Percentiles rank a stretch among this genome's conserved stretches.
phyloP scores from a whole-genome alignment of 768 basidiomycete species.

The Sporobolomyces phaffii region DNA sequence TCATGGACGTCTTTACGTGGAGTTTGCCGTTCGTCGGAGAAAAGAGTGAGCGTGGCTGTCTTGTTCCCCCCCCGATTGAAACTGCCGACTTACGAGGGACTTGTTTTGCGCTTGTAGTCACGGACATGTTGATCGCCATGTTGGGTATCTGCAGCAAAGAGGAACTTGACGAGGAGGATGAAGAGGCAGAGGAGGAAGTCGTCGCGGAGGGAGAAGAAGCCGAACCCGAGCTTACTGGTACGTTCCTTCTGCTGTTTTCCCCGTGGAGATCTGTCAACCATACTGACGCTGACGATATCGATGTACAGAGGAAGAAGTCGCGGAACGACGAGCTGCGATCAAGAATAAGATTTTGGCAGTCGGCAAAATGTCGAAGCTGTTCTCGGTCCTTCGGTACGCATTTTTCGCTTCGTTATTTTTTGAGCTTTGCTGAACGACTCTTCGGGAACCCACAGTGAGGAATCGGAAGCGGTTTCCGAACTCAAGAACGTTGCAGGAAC shows the following conservation, averaged over 20 bases:
- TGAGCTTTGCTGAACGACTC: neutral
- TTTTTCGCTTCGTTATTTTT: neutral
- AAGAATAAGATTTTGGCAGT: constrained; percentile 99
- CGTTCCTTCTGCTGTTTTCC: neutral
- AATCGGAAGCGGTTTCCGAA: constrained; percentile 94
- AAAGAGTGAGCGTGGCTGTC: constrained; percentile 64
- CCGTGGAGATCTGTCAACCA: neutral
- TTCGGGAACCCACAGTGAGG: constrained; percentile 60
- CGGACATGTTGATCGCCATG: constrained; percentile 96
- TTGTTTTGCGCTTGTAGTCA: constrained; percentile 57
- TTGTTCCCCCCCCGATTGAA: neutral
- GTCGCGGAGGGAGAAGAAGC: constrained; percentile 21
- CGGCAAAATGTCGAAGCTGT: constrained; percentile 90
- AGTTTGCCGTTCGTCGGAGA: constrained; percentile 95
- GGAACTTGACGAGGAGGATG: constrained; percentile 78
- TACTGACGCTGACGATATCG: neutral
- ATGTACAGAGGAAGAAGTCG: constrained; percentile 42
- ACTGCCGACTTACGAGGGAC: neutral
- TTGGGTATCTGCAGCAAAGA: constrained; percentile 93
- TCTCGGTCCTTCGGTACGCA: constrained; percentile 82
- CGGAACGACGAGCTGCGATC: constrained; percentile 80
- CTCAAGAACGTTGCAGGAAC: constrained; percentile 84
- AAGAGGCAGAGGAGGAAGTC: constrained; percentile 50
- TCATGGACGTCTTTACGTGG: constrained; percentile 99
- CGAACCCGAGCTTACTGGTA: constrained; percentile 33